Evolutionary conservation across 2,329 filamentous ascomycete species (phyloP), one percentile per base, ranked within the genome.

Genomic region (Furcasterigmium furcatum): DNA sequence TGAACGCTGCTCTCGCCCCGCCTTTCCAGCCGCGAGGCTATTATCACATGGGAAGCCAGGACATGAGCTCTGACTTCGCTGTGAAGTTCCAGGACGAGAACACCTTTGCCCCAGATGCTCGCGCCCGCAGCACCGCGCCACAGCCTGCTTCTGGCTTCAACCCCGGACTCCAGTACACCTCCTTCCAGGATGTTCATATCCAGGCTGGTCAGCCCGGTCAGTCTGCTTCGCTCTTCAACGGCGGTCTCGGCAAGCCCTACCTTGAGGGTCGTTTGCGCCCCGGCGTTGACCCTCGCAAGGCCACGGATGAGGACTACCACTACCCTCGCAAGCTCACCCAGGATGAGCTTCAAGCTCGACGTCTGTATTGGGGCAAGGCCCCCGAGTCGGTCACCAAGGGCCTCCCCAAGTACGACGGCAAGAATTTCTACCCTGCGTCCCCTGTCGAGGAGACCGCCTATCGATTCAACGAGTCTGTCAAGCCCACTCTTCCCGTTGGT

Each of bases 371-470:
- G 78, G 79, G 77, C 9, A 74, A 77, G 36, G 73, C 76, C 14
- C 72, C 79, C 35, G 68, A 64, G 24, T 70, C 73, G 51, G 67
- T 70, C 12, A 68, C 74, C 41, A 70, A 66, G 27, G 77, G 79
- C 3, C 64, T 84, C 34, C 80, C 81, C 27, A 84, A 80, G 58
- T 85, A 81, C 53, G 80, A 85, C 52, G 80, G 82, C 20, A 82
- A 80, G 58, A 73, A 84, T 57, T 84, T 84, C 53, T 84, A 83
- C 50, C 77, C 75, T 24, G 65, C 77, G 4, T 82, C 80, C 1
- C 77, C 78, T 1, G 58, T 62, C 50, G 78, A 76, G 56, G 55
- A 62, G 48, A 24, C 51, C 16, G 30, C 18, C 8, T 41, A 9
- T n/a, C 7, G 14, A 8, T n/a, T 8, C 18, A 32, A 7, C 12